Percentiles rank a stretch among this genome's conserved stretches.
Evolutionary conservation across 2,329 filamentous ascomycete species (phyloP).

Genomic region (Onygenales sp.): DNA sequence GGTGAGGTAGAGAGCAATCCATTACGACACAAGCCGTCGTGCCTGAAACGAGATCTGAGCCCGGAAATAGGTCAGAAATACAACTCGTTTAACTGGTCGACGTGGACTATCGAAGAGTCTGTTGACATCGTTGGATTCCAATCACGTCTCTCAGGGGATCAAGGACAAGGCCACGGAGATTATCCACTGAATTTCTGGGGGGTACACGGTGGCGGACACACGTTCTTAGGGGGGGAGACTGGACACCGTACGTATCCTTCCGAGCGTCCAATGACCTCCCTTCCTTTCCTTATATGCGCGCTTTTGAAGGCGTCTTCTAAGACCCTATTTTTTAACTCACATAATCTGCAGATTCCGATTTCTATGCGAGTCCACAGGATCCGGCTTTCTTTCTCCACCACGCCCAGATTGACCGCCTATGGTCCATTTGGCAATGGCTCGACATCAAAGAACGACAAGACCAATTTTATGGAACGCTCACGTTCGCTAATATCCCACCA

Average conservation of each 20-base stretch:
- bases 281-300: too few species aligned
- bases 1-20: neutral
- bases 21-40: constrained; percentile 26
- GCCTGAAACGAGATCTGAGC: constrained; percentile 31
- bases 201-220: constrained; percentile 12
- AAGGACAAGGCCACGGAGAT: constrained; percentile 3
- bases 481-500: constrained; percentile 11
- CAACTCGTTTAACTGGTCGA: constrained; percentile 7
- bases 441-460: constrained; percentile 7
- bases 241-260: constrained; percentile 6
- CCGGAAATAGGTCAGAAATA: constrained; percentile 7
- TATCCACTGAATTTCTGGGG: constrained; percentile 7
- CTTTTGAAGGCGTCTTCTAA: too few species aligned
- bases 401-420: constrained; percentile 14
- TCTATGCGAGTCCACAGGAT: constrained; percentile 12
- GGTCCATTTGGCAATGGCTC: constrained; percentile 16
- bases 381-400: constrained; percentile 17
- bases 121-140: constrained; percentile 10
- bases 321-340: neutral
- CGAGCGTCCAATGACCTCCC: neutral
- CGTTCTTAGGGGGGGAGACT: constrained; percentile 8
- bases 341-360: constrained; percentile 6
- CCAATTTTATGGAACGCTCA: constrained; percentile 6
- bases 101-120: constrained; percentile 9
- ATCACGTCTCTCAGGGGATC: constrained; percentile 5